Base-by-base conservation (phyloP, 805 yeast species). In the Spathaspora sp. region DNA sequence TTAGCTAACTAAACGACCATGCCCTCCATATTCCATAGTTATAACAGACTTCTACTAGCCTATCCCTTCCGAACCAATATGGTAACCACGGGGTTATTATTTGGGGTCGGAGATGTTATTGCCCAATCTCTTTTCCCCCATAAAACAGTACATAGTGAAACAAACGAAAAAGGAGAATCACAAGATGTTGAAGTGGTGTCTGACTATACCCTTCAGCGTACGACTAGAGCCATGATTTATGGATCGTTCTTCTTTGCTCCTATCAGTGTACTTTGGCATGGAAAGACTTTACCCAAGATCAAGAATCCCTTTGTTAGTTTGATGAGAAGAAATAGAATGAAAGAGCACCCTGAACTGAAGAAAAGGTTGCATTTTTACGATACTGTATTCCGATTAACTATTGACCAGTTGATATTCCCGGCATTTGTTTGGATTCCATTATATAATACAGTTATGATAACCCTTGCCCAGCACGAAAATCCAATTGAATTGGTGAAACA, bases 61-160 rank as follows among this genome's bases (percentile, higher is more conserved):
- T 73, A 74, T 52, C 86, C 87, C 3, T 78, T 73, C 60, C 60
- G 73, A 40, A 80, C 85, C 48, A 83, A 83, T 61, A 78, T 82
- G 61, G 47, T 76, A 26, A 71, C 80, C 48, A 80, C 86, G 1
- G 86, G 86, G 23, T 32, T 70, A 43, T 61, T 73, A 12, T 67
- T 78, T 49, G 73, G 83, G 3, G 51, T 57, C 17, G 78, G 79
- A 5, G 80, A 76, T 54, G 63, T 61, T 31, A 57, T 75, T 46
- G 80, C 80, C 2, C 77, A 75, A 55, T 58, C 58, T 23, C 60
- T 69, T 18, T 68, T 73, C 50, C 77, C 77, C 5, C 69, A 65
- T 52, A 61, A 58, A 48, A 64, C 60, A 8, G 51, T 52, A 10
- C 59, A 57, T 1, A n/a, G 32, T 2, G 47, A 40, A 19, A 39